Percentiles rank a stretch among this genome's conserved stretches.
These are phyloP conservation scores for Fusarium drepaniforme DNA, from an alignment of 2,329 filamentous ascomycete genomes.

Conservation along the genomic window DNA sequence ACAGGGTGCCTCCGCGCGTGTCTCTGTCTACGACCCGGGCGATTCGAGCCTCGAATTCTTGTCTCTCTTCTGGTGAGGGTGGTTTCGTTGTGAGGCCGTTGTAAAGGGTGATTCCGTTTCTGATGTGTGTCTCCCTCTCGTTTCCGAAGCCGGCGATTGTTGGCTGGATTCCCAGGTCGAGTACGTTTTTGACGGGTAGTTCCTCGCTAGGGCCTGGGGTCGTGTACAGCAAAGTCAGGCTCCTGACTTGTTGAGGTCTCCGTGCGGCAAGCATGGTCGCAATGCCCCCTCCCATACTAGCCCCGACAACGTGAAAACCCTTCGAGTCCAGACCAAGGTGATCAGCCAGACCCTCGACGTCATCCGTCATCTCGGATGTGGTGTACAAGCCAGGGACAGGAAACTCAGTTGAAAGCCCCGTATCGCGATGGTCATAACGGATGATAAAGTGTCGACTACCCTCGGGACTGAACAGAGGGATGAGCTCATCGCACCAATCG, in stretches of 20 bases:
- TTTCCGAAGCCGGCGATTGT: not conserved
- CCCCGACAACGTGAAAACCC: conserved; percentile 42
- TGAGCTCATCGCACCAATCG: conserved; percentile 36
- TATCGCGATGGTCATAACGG: conserved; percentile 42
- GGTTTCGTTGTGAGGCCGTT: conserved; percentile 26
- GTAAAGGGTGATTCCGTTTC: not conserved
- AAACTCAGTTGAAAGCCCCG: conserved; percentile 43
- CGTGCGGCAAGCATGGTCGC: conserved; percentile 38
- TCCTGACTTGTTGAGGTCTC: conserved; percentile 29
- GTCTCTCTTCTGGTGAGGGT: conserved; percentile 8
- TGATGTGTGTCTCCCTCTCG: conserved; percentile 6
- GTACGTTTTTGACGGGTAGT: conserved; percentile 9
- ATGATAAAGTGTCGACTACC: conserved; percentile 31
- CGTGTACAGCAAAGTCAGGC: conserved; percentile 41
- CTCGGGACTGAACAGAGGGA: conserved; percentile 30
- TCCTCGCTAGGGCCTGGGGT: conserved; percentile 36
- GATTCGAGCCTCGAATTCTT: not conserved
- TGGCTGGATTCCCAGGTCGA: not conserved
- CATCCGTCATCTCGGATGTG: conserved; percentile 42
- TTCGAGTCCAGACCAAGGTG: conserved; percentile 39
- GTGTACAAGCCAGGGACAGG: conserved; percentile 39
- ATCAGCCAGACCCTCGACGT: conserved; percentile 43
- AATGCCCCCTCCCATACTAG: conserved; percentile 44
- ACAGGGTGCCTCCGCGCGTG: conserved; percentile 40
- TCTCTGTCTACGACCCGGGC: conserved; percentile 22